A percentile compares a stretch with the other conserved stretches of the same genome.
Evolutionary conservation across 805 yeast genomes (phyloP).

Genomic region (Phaffomyces thermotolerans): DNA sequence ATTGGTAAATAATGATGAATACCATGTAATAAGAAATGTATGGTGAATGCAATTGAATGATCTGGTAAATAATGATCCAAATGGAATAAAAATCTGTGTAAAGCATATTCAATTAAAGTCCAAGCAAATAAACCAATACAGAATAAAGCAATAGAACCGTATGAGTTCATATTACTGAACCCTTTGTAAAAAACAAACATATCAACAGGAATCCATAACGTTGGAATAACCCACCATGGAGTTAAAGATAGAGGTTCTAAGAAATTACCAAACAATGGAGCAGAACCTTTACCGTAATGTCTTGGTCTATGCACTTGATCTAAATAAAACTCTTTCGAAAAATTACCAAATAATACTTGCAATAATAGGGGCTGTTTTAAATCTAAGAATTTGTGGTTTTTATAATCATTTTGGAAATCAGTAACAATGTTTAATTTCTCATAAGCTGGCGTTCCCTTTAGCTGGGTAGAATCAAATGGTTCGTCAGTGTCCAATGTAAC

Average conservation of each 20-base stretch:
- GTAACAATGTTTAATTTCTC: conserved; percentile 72
- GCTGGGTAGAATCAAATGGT: conserved; percentile 42
- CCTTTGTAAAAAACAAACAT: conserved; percentile 56
- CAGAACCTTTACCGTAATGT: conserved; percentile 96
- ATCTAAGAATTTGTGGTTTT: conserved; percentile 81
- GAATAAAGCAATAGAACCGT: conserved; percentile 53
- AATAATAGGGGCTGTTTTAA: conserved; percentile 70
- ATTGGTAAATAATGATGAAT: conserved; percentile 96
- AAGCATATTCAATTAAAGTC: conserved; percentile 82
- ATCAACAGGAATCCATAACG: conserved; percentile 81
- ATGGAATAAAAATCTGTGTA: conserved; percentile 93
- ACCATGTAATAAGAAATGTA: conserved; percentile 91
- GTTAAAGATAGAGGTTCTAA: conserved; percentile 87
- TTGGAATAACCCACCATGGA: conserved; percentile 91
- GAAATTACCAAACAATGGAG: conserved; percentile 91
- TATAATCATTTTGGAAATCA: conserved; percentile 62
- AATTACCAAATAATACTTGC: conserved; percentile 72
- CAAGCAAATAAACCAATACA: conserved; percentile 79
- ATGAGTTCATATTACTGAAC: conserved; percentile 35
- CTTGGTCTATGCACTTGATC: conserved; percentile 98
- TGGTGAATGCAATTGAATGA: conserved; percentile 60
- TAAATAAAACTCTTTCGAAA: conserved; percentile 82
- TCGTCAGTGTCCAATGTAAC: conserved; percentile 39
- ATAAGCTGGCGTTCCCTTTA: conserved; percentile 64
- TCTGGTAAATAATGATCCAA: conserved; percentile 83